phyloP scores from a whole-genome alignment of 2,329 filamentous ascomycete genomes.

The Trichoderma sp. region DNA sequence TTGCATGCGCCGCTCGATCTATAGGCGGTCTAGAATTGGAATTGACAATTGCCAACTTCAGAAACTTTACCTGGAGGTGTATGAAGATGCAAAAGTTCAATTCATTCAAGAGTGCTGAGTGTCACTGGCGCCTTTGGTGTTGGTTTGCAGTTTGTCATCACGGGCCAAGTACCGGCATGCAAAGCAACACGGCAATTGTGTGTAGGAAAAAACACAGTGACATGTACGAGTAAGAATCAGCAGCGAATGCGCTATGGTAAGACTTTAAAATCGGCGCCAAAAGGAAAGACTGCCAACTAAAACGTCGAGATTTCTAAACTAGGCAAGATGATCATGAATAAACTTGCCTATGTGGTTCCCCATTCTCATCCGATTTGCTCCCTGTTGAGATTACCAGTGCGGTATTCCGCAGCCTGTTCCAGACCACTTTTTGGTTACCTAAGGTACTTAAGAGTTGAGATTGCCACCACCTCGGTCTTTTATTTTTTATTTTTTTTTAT shows the following conservation, averaged over 20 bases:
- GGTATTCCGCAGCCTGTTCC: not conserved
- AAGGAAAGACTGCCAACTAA: not conserved
- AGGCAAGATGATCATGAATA: constrained; percentile 1
- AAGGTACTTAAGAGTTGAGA: not conserved
- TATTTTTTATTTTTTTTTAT: not conserved
- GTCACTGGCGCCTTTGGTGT: not conserved
- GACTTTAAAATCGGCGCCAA: not conserved
- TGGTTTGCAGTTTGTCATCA: constrained; percentile 5
- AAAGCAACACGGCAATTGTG: not conserved
- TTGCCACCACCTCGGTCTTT: not conserved
- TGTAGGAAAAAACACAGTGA: not conserved
- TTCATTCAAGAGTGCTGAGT: not conserved
- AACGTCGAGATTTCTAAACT: not conserved
- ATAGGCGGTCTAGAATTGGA: not conserved
- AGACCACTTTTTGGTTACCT: not conserved
- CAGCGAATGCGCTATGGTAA: not conserved
- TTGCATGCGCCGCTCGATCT: not conserved
- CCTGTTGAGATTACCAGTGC: not conserved
- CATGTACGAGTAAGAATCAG: not conserved
- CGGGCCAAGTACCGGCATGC: constrained; percentile 3
- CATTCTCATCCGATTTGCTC: not conserved
- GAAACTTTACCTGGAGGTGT: not conserved
- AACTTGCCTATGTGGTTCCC: constrained; percentile 3
- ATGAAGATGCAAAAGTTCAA: not conserved
- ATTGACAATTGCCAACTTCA: not conserved